A percentile compares a stretch with the other conserved stretches of the same genome.
These are phyloP conservation scores for Blastobotrys proliferans DNA, from an alignment of 1,139 yeast genomes.

Conservation along the genomic window DNA sequence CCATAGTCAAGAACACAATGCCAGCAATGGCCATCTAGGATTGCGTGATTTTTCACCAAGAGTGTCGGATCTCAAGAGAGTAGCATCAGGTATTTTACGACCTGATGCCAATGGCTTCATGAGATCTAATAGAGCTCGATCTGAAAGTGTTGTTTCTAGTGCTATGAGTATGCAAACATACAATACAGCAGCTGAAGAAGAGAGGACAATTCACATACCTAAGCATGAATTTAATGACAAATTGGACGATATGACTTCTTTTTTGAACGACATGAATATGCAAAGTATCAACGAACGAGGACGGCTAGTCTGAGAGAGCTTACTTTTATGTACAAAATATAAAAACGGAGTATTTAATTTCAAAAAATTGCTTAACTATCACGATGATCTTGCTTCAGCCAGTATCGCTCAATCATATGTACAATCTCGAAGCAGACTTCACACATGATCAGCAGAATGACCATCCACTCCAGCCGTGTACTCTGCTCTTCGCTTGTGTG, in stretches of 20 bases:
- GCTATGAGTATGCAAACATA: slow-evolving; percentile 5
- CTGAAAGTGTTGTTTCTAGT: neutral
- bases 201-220: slow-evolving; percentile 1
- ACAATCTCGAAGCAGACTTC: slow-evolving; percentile 78
- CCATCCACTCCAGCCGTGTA: slow-evolving; percentile 80
- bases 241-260: slow-evolving; percentile 21
- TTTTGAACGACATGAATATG: slow-evolving; percentile 20
- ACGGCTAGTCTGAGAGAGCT: slow-evolving; percentile 15
- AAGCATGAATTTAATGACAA: slow-evolving; percentile 15
- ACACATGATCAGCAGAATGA: slow-evolving; percentile 72
- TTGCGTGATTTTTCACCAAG: slow-evolving; percentile 20
- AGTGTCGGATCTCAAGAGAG: slow-evolving; percentile 26
- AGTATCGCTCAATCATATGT: slow-evolving; percentile 50
- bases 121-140: slow-evolving; percentile 8
- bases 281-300: slow-evolving; percentile 22
- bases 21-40: slow-evolving; percentile 6
- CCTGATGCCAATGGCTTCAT: slow-evolving; percentile 12
- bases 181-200: slow-evolving; percentile 12
- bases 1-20: slow-evolving; percentile 12
- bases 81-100: slow-evolving; percentile 23
- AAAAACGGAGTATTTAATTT: neutral
- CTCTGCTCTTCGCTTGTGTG: slow-evolving; percentile 75
- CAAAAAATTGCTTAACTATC: neutral
- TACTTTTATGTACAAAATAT: neutral
- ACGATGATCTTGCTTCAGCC: neutral